Evolutionary conservation across 331 rosid species (phyloP), one percentile per base, ranked within the genome.

Genomic region (Quercus phellos): DNA sequence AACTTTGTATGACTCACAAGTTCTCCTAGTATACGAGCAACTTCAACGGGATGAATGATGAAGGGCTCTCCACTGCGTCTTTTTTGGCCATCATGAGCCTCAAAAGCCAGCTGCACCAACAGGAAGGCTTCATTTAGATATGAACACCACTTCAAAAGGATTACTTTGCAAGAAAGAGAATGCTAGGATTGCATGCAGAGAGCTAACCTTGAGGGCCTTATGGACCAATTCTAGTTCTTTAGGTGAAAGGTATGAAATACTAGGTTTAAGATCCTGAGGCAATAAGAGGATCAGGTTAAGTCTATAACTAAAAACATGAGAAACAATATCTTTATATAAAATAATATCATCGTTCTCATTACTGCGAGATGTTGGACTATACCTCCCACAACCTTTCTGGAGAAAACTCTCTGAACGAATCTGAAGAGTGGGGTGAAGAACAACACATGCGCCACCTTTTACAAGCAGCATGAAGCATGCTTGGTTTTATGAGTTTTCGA

Each of bases 31-130:
- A 95, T 91, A 18, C 96, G 89, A 14, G 99, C 99, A 86, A 95
- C 99, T 92, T 95, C 99, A 50, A 95, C 97, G 4, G 99, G 99
- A 90, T 95, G 99, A 83, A 95, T 91, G 85, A 95, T 95, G 89
- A 93, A 95, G 72, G 99, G 99, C 79, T 95, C 99, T 79, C 98
- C 99, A 34, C 99, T 95, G 67, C 98, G 99, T 77, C 98, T 90
- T 82, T 91, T 95, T 85, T 95, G 99, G 83, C 99, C 99, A 84
- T 93, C 90, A 84, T 95, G 99, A 66, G 99, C 99, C 85, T 89
- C 89, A 84, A 91, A 95, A 70, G 99, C 98, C 84, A 95, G 88
- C 99, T 95, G 85, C 32, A 79, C 69, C 84, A 86, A 67, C 68
- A 66, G 21, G 21, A 81, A 82, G 68, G 55, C 60, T 73, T 73